Evolutionary conservation across 805 yeast genomes (phyloP).

Genomic region (Spathaspora girioi): DNA sequence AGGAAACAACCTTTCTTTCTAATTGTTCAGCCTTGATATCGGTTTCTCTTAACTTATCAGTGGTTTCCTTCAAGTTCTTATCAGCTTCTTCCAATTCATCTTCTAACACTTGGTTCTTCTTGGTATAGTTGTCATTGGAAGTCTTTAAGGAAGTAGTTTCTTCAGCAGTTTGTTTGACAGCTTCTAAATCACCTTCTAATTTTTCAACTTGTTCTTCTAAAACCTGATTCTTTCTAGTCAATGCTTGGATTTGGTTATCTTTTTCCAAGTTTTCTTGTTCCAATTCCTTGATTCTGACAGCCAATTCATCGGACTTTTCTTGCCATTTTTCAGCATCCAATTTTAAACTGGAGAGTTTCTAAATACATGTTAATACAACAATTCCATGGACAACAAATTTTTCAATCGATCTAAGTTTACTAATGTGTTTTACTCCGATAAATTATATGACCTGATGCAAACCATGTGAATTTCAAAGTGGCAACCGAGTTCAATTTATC

Average conservation of each 20-base stretch:
- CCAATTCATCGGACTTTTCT: constrained; percentile 88
- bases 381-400: too few relatives aligned
- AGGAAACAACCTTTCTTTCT: constrained; percentile 88
- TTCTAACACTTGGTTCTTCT: constrained; percentile 85
- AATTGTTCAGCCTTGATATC: constrained; percentile 95
- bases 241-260: constrained; percentile 91
- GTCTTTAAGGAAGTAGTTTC: constrained; percentile 86
- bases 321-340: constrained; percentile 97
- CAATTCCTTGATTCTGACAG: constrained; percentile 75
- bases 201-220: constrained; percentile 82
- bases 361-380: constrained; percentile 1
- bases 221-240: constrained; percentile 86
- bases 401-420: background rate
- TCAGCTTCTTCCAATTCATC: constrained; percentile 90
- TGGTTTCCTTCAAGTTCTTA: constrained; percentile 85
- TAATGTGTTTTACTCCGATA: too few relatives aligned
- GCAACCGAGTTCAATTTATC: background rate
- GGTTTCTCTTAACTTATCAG: constrained; percentile 89
- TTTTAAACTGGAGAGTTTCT: constrained; percentile 87
- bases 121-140: constrained; percentile 84
- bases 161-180: constrained; percentile 82
- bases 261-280: constrained; percentile 90
- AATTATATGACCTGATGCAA: background rate
- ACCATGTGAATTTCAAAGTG: background rate
- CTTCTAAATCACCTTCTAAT: constrained; percentile 68